Conservation (phyloP, 352 stramenopile genomes). For the Peronospora belbahrii region DNA sequence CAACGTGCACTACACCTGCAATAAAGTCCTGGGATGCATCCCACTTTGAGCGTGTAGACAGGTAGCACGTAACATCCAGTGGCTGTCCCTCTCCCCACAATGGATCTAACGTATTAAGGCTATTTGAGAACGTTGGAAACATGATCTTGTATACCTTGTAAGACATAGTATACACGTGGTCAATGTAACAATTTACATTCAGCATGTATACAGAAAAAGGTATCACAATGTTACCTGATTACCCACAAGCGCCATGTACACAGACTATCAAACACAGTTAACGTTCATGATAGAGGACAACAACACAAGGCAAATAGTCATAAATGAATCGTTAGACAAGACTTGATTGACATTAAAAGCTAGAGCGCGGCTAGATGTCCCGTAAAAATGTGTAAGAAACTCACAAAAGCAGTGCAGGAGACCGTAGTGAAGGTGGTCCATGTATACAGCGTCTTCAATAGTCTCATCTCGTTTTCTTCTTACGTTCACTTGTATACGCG, state of each 20-base stretch:
- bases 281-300: background rate
- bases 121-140: constrained; percentile 50
- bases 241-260: constrained; percentile 51
- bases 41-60: constrained; percentile 46
- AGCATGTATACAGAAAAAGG: no score
- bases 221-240: no score
- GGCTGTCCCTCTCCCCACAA: constrained; percentile 56
- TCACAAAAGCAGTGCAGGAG: constrained; percentile 51
- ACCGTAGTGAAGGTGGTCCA: constrained; percentile 56
- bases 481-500: background rate
- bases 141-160: constrained; percentile 64
- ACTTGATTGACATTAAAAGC: background rate
- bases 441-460: constrained; percentile 20
- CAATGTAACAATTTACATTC: no score
- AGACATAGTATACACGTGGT: no score
- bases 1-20: constrained; percentile 31
- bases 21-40: constrained; percentile 33
- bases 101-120: constrained; percentile 42
- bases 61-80: constrained; percentile 49
- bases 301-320: background rate
- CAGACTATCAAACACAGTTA: constrained; percentile 21
- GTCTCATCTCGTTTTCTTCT: constrained; percentile 16
- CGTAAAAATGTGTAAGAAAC: constrained; percentile 6
- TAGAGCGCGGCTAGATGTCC: background rate
- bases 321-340: background rate